Evolutionary conservation across 805 yeast genomes (phyloP).

Genomic region (Kodamaea sagamina): DNA sequence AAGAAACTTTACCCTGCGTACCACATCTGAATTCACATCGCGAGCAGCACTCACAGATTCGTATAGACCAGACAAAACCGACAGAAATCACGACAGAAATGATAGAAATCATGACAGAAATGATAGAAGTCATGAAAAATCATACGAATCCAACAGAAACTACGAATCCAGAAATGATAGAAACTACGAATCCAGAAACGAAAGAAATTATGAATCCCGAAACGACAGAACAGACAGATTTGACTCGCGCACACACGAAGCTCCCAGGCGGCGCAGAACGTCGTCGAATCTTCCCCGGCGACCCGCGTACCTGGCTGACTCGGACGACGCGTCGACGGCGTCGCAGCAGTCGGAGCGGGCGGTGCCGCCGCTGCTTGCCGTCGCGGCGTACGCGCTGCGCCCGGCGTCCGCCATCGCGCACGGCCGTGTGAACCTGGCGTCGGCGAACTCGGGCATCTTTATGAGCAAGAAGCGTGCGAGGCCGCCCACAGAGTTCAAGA

Average conservation of each 20-base stretch:
- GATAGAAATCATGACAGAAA: too few species aligned
- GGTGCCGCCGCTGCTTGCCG: neutral
- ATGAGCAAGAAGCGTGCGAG: slow-evolving; percentile 12
- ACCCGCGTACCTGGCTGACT: slow-evolving; percentile 3
- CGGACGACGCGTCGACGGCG: neutral
- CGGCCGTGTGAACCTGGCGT: slow-evolving; percentile 5
- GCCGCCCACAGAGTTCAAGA: slow-evolving; percentile 1
- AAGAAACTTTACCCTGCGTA: too few species aligned
- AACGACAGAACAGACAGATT: slow-evolving; percentile 1
- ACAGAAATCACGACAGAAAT: too few species aligned
- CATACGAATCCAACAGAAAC: too few species aligned
- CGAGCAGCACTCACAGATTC: neutral
- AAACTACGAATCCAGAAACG: too few species aligned
- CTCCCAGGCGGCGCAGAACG: neutral
- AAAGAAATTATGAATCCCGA: too few species aligned
- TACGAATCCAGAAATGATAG: too few species aligned
- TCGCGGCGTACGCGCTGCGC: too few species aligned
- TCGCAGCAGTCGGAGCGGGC: neutral
- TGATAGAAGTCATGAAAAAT: too few species aligned
- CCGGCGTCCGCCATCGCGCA: slow-evolving; percentile 5
- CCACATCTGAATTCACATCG: slow-evolving; percentile 1
- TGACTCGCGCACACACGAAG: neutral
- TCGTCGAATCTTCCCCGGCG: neutral
- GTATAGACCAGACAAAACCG: too few species aligned
- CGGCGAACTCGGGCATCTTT: slow-evolving; percentile 14